Base-by-base conservation (phyloP, 345 rosid genomes). In the Eucalyptus shirleyi region DNA sequence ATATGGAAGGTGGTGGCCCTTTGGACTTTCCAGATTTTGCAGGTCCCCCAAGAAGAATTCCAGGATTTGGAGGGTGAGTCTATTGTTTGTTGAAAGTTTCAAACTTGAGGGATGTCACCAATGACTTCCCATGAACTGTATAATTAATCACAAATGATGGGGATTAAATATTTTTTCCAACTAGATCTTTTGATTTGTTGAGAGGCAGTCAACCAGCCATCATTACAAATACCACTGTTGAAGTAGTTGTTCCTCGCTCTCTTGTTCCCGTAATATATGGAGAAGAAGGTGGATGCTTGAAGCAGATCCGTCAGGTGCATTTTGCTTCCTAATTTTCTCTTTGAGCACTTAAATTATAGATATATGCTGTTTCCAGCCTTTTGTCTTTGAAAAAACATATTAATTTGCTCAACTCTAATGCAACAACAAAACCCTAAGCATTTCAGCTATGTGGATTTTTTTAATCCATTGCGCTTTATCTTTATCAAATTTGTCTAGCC, bases 201-300 rank as follows among this genome's bases (percentile, higher is more conserved):
- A 89, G 88, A 49, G 89, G 88, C 53, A 65, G 67, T 90, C 95
- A 94, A 89, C 92, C 95, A 12, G 93, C 97, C 87, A 91, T 95
- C 86, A 94, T 95, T 88, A 95, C 98, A 67, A 96, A 90, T 91
- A 95, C 96, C 23, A 95, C 96, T 19, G 87, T 95, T 89, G 97
- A 96, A 92, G 98, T 96, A 83, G 93, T 95, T 89, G 96, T 96
- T 90, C 98, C 98, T 83, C 93, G 95, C 86, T 91, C 97, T 45
- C 88, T 95, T 89, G 95, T 96, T 55, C 97, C 97, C 37, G 50
- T 90, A 83, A 95, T 96, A 88, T 90, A 92, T 86, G 97, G 98
- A 91, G 98, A 94, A 90, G 96, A 94, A 90, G 98, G 96, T 86
- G 94, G 93, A 49, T 96, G 96, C 90, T 91, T 96, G 92, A 95